These are phyloP conservation scores for Salix suchowensis DNA, from an alignment of 345 rosid genomes.

Conservation along the genomic window DNA sequence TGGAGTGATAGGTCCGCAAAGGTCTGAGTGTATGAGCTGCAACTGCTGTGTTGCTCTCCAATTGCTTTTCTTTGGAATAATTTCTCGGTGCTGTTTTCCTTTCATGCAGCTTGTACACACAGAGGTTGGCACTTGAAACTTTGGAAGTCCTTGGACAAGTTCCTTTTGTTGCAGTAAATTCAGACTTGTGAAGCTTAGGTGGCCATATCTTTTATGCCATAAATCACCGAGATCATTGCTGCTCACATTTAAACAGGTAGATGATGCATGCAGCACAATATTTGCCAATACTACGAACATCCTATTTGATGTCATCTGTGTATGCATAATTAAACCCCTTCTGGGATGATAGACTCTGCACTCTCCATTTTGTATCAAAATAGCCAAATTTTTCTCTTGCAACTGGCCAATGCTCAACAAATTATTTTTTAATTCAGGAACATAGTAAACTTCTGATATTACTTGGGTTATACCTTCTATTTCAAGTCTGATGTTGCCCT, in stretches of 20 bases:
- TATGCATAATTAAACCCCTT: neutral
- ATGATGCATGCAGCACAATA: neutral
- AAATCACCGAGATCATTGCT: neutral
- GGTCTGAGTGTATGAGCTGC: neutral
- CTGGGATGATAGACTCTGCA: slow-evolving; percentile 4
- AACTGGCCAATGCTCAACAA: neutral
- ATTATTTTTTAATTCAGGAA: too few relatives aligned
- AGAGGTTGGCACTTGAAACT: neutral
- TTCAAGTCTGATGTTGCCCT: too few relatives aligned
- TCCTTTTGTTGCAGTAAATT: neutral
- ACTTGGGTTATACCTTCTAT: too few relatives aligned
- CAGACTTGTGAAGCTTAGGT: neutral
- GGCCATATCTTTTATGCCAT: slow-evolving; percentile 1
- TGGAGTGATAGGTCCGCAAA: slow-evolving; percentile 2
- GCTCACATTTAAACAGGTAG: too few relatives aligned
- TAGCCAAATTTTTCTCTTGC: neutral
- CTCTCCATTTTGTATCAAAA: neutral
- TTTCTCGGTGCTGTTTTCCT: slow-evolving; percentile 3
- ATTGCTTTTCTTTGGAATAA: neutral
- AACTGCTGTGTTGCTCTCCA: slow-evolving; percentile 7
- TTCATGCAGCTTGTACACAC: neutral
- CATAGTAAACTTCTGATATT: too few relatives aligned
- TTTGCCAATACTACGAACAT: slow-evolving; percentile 1
- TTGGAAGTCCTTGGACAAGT: neutral
- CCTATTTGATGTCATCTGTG: neutral